phyloP scores from a whole-genome alignment of 805 yeast genomes.

The Lipomyces starkeyi region DNA sequence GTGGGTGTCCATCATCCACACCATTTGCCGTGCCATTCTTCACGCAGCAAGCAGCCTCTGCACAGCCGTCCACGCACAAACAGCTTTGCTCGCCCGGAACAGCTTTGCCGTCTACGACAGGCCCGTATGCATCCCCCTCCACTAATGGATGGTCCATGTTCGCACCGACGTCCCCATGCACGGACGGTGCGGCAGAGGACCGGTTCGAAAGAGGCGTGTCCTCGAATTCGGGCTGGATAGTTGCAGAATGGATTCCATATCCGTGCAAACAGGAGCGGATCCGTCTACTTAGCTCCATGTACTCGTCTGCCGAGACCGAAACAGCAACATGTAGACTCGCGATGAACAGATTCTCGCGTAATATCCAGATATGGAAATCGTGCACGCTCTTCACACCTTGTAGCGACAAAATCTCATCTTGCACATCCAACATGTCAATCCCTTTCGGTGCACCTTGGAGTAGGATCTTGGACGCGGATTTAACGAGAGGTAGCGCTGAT shows the following conservation, averaged over 20 bases:
- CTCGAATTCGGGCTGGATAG: slow-evolving; percentile 93
- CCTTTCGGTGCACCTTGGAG: slow-evolving; percentile 92
- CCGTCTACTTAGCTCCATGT: slow-evolving; percentile 69
- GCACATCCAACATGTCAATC: slow-evolving; percentile 75
- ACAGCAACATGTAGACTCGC: slow-evolving; percentile 90
- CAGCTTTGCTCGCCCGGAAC: slow-evolving; percentile 23
- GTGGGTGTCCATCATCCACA: slow-evolving; percentile 10
- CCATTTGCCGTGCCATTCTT: background rate
- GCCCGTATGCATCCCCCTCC: background rate
- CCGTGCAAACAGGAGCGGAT: slow-evolving; percentile 81
- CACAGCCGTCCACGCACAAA: slow-evolving; percentile 37
- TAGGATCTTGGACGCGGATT: slow-evolving; percentile 82
- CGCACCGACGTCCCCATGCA: slow-evolving; percentile 2
- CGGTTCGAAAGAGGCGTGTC: slow-evolving; percentile 10
- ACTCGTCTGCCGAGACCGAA: slow-evolving; percentile 61
- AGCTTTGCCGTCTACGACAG: background rate
- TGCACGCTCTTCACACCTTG: slow-evolving; percentile 84
- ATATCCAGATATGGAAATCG: slow-evolving; percentile 96
- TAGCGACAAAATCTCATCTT: slow-evolving; percentile 67
- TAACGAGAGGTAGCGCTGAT: slow-evolving; percentile 88
- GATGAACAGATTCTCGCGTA: slow-evolving; percentile 82
- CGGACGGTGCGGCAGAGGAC: slow-evolving; percentile 14
- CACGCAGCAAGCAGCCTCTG: slow-evolving; percentile 30
- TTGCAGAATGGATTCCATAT: slow-evolving; percentile 88
- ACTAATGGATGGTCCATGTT: background rate